Evolutionary conservation across 257 asterid species (phyloP).

Genomic region (Jasminum sambac): DNA sequence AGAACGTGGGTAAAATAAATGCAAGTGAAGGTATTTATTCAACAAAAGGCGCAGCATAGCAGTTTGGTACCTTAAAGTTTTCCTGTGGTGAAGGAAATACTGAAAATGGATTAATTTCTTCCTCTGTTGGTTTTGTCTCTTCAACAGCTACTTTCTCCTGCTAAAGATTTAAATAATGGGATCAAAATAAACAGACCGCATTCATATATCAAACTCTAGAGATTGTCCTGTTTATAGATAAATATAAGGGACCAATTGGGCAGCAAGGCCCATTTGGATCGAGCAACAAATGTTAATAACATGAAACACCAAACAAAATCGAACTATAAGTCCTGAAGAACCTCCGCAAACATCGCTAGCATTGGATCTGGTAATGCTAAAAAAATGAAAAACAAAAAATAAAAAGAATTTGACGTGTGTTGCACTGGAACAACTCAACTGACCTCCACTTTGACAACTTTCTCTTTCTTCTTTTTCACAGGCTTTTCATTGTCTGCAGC

Average conservation of each 20-base stretch:
- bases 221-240: background rate
- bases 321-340: constrained; percentile 6
- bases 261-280: constrained; percentile 1
- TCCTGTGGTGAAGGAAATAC: constrained; percentile 84
- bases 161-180: constrained; percentile 13
- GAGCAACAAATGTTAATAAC: constrained; percentile 4
- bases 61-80: constrained; percentile 63
- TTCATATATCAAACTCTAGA: constrained; percentile 8
- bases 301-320: background rate
- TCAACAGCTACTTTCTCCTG: constrained; percentile 62
- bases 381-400: background rate
- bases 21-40: constrained; percentile 9
- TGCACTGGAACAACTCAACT: constrained; percentile 27
- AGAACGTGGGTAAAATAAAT: constrained; percentile 6
- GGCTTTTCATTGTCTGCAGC: constrained; percentile 90
- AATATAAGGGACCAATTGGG: constrained; percentile 5
- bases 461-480: constrained; percentile 86
- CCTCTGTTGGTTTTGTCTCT: constrained; percentile 72
- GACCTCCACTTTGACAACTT: constrained; percentile 74
- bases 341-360: background rate
- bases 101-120: constrained; percentile 76
- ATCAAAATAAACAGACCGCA: constrained; percentile 14
- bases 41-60: background rate
- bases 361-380: constrained; percentile 5
- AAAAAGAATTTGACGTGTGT: constrained; percentile 8